Evolutionary conservation across 169 alveolate genomes (phyloP).

Genomic region (Eimeria acervulina): DNA sequence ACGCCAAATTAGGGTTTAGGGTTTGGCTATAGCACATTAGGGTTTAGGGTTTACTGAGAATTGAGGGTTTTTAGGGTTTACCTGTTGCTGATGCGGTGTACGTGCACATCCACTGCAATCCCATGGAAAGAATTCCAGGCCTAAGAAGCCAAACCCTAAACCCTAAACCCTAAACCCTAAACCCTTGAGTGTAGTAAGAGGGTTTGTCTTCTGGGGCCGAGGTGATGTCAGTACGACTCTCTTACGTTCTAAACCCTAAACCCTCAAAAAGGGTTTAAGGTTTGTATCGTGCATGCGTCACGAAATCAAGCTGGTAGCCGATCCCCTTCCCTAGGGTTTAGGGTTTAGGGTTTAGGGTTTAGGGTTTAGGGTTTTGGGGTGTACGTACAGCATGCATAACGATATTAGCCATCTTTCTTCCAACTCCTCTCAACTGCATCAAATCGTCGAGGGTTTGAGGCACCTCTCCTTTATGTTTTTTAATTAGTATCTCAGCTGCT

Average conservation of each 20-base stretch:
- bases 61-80: slow-evolving; percentile 35
- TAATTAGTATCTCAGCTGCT: slow-evolving; percentile 91
- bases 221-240: neutral
- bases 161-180: slow-evolving; percentile 8
- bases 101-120: slow-evolving; percentile 96
- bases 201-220: too few relatives aligned
- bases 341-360: too few relatives aligned
- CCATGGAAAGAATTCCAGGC: slow-evolving; percentile 92
- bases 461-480: slow-evolving; percentile 93
- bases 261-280: too few relatives aligned
- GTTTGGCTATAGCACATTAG: neutral
- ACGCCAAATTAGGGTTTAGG: neutral
- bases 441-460: slow-evolving; percentile 94
- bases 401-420: slow-evolving; percentile 97
- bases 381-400: slow-evolving; percentile 92
- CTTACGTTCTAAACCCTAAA: too few relatives aligned
- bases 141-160: slow-evolving; percentile 75
- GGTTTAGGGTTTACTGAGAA: neutral
- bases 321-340: too few relatives aligned
- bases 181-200: neutral
- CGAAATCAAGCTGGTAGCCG: too few relatives aligned
- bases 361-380: too few relatives aligned
- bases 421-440: slow-evolving; percentile 96
- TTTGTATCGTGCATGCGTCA: too few relatives aligned
- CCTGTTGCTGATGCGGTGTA: slow-evolving; percentile 94